Percentiles rank a stretch among this genome's conserved stretches.
Conservation (phyloP, 1,284 basidiomycete species). For the Ceratobasidium sp. region DNA sequence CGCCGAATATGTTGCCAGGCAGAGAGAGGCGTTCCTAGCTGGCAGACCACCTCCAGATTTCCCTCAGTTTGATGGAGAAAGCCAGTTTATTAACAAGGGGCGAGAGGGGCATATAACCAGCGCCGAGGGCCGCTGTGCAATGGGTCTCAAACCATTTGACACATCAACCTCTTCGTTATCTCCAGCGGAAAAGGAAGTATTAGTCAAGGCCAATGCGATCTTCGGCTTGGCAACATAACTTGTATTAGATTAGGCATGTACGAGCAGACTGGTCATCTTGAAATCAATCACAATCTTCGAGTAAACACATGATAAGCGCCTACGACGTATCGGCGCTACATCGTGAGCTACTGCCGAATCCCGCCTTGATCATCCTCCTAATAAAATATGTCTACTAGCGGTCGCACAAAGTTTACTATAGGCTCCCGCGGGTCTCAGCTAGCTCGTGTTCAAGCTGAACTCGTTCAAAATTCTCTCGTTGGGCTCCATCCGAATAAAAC, state of each 20-base stretch:
- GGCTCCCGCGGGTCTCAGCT: constrained; percentile 89
- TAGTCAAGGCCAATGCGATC: constrained; percentile 45
- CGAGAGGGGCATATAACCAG: constrained; percentile 63
- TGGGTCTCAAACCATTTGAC: constrained; percentile 61
- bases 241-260: neutral
- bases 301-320: constrained; percentile 36
- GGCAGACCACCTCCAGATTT: constrained; percentile 81
- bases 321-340: neutral
- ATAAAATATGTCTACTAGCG: constrained; percentile 12
- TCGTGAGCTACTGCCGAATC: neutral
- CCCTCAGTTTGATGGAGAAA: constrained; percentile 67
- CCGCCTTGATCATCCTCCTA: neutral
- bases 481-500: constrained; percentile 61
- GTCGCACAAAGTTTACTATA: constrained; percentile 65
- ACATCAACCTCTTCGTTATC: constrained; percentile 27
- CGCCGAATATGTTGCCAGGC: constrained; percentile 71
- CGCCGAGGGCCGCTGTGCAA: constrained; percentile 65
- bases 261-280: neutral
- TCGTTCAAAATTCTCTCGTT: constrained; percentile 72
- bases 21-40: constrained; percentile 70
- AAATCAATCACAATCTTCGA: neutral
- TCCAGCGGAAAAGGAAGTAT: constrained; percentile 37
- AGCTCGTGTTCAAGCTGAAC: constrained; percentile 87
- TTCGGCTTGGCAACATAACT: constrained; percentile 36
- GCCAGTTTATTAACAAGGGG: constrained; percentile 65